phyloP scores from a whole-genome alignment of 2,329 filamentous ascomycete genomes.

The Fusarium mangiferae region DNA sequence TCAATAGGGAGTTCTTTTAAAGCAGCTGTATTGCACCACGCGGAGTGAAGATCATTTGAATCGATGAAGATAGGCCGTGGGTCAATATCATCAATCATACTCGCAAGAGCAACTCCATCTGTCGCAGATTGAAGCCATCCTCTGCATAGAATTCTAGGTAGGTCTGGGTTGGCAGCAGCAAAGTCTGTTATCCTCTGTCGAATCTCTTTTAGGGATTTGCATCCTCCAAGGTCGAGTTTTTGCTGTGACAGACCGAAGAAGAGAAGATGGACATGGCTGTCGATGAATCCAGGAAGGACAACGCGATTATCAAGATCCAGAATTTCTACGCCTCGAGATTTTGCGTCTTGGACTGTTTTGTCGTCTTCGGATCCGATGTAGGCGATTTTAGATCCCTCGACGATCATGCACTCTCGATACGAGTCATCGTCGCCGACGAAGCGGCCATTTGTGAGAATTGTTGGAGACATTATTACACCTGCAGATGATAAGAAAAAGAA shows the following conservation, averaged over 20 bases:
- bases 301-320: conserved; percentile 47
- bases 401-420: conserved; percentile 12
- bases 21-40: conserved; percentile 61
- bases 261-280: conserved; percentile 63
- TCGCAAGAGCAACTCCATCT: conserved; percentile 50
- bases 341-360: background rate
- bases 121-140: conserved; percentile 60
- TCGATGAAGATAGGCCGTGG: conserved; percentile 62
- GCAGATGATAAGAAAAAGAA: background rate
- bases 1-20: conserved; percentile 57
- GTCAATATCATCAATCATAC: conserved; percentile 58
- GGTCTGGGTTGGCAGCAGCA: conserved; percentile 53
- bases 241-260: conserved; percentile 59
- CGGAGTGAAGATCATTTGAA: conserved; percentile 61
- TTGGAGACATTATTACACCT: background rate
- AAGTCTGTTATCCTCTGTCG: conserved; percentile 52
- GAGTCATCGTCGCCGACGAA: background rate
- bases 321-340: background rate
- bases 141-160: conserved; percentile 57
- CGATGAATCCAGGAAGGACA: conserved; percentile 62
- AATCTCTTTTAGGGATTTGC: conserved; percentile 57
- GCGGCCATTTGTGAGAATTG: background rate
- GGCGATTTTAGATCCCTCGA: conserved; percentile 5
- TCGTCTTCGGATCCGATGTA: conserved; percentile 10
- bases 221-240: conserved; percentile 56